Conservation (phyloP, 2,329 filamentous ascomycete genomes). For the Colletotrichum paranaense region DNA sequence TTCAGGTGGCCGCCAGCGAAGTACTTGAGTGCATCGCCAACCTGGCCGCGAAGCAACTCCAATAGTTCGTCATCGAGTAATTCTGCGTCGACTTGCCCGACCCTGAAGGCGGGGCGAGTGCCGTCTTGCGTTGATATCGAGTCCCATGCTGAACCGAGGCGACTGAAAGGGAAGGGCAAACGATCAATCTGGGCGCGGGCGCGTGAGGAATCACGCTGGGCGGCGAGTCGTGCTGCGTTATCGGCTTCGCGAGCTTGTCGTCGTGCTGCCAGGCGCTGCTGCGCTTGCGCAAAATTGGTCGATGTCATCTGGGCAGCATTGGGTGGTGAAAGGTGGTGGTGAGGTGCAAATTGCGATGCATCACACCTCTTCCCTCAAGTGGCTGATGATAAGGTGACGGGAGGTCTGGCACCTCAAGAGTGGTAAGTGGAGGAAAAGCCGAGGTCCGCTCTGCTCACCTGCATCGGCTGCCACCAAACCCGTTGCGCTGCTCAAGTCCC, state of each 20-base stretch:
- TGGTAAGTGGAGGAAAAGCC: constrained; percentile 9
- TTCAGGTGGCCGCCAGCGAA: constrained; percentile 79
- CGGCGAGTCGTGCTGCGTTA: constrained; percentile 65
- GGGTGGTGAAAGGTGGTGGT: constrained; percentile 25
- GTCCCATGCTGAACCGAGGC: constrained; percentile 74
- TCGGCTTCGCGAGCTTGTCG: constrained; percentile 80
- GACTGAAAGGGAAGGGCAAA: constrained; percentile 72
- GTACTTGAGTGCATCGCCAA: constrained; percentile 89
- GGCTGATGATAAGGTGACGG: background rate
- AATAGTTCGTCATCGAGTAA: constrained; percentile 93
- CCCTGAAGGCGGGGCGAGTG: constrained; percentile 86
- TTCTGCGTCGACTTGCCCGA: constrained; percentile 96
- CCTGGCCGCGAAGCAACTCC: constrained; percentile 85
- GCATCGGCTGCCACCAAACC: background rate
- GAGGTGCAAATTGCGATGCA: constrained; percentile 22
- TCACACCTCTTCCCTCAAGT: constrained; percentile 21
- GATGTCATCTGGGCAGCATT: constrained; percentile 58
- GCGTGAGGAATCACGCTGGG: constrained; percentile 63
- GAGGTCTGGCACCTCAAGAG: background rate
- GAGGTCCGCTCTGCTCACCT: constrained; percentile 20
- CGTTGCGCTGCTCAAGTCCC: too few relatives aligned
- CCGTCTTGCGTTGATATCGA: constrained; percentile 79
- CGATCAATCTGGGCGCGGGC: constrained; percentile 66
- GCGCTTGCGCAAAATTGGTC: constrained; percentile 85
- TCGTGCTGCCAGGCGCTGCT: constrained; percentile 85